These are phyloP conservation scores for Diaporthe capsici DNA, from an alignment of 2,329 filamentous ascomycete genomes.

Conservation along the genomic window DNA sequence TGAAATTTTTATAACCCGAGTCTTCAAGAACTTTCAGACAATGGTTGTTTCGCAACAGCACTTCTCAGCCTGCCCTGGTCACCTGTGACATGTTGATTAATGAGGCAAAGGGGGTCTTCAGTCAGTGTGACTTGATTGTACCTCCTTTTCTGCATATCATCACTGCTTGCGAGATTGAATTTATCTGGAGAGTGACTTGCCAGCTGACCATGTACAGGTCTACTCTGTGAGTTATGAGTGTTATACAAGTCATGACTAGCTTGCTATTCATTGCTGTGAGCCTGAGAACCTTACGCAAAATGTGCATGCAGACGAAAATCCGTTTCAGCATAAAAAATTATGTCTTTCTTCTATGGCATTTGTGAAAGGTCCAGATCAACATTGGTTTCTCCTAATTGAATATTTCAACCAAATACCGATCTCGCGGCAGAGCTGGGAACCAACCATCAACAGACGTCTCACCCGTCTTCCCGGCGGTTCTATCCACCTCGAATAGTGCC, in stretches of 20 bases:
- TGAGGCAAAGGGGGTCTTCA: too few species aligned
- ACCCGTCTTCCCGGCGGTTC: background rate
- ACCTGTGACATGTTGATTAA: background rate
- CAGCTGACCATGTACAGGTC: background rate
- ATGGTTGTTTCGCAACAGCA: background rate
- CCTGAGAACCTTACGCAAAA: background rate
- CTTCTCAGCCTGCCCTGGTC: background rate
- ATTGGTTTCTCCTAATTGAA: background rate
- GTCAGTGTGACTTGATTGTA: background rate
- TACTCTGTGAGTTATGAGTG: background rate
- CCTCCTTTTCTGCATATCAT: background rate
- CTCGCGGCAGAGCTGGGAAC: background rate
- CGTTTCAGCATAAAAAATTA: too few species aligned
- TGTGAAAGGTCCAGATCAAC: background rate
- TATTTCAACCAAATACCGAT: background rate
- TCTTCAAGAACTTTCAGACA: background rate
- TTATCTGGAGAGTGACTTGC: background rate
- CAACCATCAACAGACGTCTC: background rate
- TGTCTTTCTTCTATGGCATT: background rate
- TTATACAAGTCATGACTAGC: background rate
- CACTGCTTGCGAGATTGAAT: background rate
- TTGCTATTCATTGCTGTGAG: background rate
- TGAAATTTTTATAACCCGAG: too few species aligned
- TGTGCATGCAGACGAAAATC: too few species aligned
- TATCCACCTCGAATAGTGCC: background rate